Conservation (phyloP, 176 grass and related monocot genomes). For the Oryza coarctata region DNA sequence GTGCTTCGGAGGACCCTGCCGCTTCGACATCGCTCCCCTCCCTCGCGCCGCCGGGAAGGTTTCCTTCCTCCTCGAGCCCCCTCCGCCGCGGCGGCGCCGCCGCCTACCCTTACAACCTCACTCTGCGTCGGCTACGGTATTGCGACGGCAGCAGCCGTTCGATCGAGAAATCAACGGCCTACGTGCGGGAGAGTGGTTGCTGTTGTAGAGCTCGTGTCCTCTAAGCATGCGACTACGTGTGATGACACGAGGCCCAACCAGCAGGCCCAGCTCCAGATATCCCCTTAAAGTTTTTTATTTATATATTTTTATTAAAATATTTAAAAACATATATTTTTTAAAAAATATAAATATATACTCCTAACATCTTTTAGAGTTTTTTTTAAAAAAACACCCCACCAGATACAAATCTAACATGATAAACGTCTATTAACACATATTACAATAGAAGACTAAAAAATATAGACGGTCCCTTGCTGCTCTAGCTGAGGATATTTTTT, state of each 20-base stretch:
- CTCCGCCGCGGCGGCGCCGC: background rate
- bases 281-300: too few species aligned
- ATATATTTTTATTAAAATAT: too few species aligned
- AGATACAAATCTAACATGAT: too few species aligned
- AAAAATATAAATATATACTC: too few species aligned
- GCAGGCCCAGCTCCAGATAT: background rate
- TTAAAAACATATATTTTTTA: too few species aligned
- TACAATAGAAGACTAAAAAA: too few species aligned
- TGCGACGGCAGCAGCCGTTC: slow-evolving; percentile 9
- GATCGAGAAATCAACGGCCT: slow-evolving; percentile 12
- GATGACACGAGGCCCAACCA: background rate
- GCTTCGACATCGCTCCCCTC: slow-evolving; percentile 54
- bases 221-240: background rate
- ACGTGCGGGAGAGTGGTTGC: background rate
- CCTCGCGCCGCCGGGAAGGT: slow-evolving; percentile 31
- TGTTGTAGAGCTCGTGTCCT: background rate
- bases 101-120: slow-evolving; percentile 27
- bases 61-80: background rate
- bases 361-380: too few species aligned
- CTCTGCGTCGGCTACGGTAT: background rate
- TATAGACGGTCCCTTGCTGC: too few species aligned
- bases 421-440: too few species aligned
- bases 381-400: too few species aligned
- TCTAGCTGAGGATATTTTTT: too few species aligned
- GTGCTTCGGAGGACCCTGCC: slow-evolving; percentile 89